phyloP scores from a whole-genome alignment of 2,329 filamentous ascomycete species.

The Aspergillus fructus region DNA sequence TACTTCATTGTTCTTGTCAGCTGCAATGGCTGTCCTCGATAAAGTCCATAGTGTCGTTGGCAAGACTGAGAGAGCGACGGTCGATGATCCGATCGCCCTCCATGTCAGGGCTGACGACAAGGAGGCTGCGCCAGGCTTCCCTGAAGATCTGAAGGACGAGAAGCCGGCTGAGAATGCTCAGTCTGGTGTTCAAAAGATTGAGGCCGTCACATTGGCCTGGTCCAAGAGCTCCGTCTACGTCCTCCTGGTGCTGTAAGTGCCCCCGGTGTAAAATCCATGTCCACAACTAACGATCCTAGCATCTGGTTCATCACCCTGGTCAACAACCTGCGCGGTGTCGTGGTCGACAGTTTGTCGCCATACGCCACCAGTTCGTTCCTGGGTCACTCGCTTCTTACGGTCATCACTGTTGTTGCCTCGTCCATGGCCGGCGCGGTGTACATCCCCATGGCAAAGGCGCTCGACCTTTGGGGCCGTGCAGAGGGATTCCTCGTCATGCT shows the following conservation, averaged over 20 bases:
- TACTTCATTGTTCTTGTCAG: not conserved
- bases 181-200: slow-evolving; percentile 41
- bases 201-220: slow-evolving; percentile 48
- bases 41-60: not conserved
- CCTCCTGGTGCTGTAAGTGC: slow-evolving; percentile 37
- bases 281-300: slow-evolving; percentile 16
- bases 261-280: too few relatives aligned
- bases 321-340: slow-evolving; percentile 35
- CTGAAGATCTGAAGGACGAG: not conserved
- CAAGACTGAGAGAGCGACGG: not conserved
- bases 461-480: slow-evolving; percentile 63
- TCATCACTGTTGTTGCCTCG: slow-evolving; percentile 54
- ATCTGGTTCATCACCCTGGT: slow-evolving; percentile 43
- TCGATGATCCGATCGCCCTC: not conserved
- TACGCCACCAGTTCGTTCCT: slow-evolving; percentile 53
- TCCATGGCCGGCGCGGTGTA: slow-evolving; percentile 58
- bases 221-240: slow-evolving; percentile 37
- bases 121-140: not conserved
- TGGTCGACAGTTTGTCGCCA: slow-evolving; percentile 41
- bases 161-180: slow-evolving; percentile 17
- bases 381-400: slow-evolving; percentile 53
- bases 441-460: slow-evolving; percentile 61
- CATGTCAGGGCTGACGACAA: not conserved
- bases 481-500: slow-evolving; percentile 56
- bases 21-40: not conserved